These are phyloP conservation scores for Urtica urens DNA, from an alignment of 306 rosid species.

Conservation along the genomic window DNA sequence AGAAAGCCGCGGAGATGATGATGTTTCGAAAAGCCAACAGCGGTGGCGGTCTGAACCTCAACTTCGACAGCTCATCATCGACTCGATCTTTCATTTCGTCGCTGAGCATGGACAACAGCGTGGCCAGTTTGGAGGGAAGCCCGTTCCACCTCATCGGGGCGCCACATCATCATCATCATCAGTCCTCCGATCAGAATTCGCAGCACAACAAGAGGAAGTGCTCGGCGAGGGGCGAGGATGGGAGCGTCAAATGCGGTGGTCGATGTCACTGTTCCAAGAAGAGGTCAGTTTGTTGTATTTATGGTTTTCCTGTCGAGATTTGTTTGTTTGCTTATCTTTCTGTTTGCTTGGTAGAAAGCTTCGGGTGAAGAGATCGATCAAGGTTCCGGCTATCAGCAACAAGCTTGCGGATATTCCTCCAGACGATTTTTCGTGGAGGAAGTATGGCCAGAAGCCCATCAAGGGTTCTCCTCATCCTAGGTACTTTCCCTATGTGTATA, in stretches of 20 bases:
- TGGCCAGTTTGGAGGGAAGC: constrained; percentile 72
- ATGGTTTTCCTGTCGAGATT: not conserved
- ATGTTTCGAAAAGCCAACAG: constrained; percentile 59
- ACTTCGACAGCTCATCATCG: constrained; percentile 83
- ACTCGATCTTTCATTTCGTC: constrained; percentile 90
- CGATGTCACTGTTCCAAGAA: constrained; percentile 99
- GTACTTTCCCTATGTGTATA: too few relatives aligned
- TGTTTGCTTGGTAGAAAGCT: constrained; percentile 52
- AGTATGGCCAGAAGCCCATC: constrained; percentile 98
- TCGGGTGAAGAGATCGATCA: constrained; percentile 84
- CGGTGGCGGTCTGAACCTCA: constrained; percentile 76
- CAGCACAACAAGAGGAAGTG: constrained; percentile 85
- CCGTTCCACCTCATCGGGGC: constrained; percentile 78
- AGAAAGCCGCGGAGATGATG: constrained; percentile 64
- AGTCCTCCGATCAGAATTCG: constrained; percentile 70
- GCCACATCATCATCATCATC: too few relatives aligned
- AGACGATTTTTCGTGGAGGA: constrained; percentile 99
- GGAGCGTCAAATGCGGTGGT: constrained; percentile 70
- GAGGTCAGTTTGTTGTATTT: constrained; percentile 37
- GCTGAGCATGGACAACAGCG: constrained; percentile 88
- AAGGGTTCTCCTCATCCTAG: constrained; percentile 99
- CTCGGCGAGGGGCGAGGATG: constrained; percentile 77
- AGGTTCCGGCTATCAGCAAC: constrained; percentile 96
- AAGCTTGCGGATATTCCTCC: constrained; percentile 98
- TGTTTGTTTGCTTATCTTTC: constrained; percentile 6